phyloP scores from a whole-genome alignment of 2,329 filamentous ascomycete genomes.

The Scedosporium boydii region DNA sequence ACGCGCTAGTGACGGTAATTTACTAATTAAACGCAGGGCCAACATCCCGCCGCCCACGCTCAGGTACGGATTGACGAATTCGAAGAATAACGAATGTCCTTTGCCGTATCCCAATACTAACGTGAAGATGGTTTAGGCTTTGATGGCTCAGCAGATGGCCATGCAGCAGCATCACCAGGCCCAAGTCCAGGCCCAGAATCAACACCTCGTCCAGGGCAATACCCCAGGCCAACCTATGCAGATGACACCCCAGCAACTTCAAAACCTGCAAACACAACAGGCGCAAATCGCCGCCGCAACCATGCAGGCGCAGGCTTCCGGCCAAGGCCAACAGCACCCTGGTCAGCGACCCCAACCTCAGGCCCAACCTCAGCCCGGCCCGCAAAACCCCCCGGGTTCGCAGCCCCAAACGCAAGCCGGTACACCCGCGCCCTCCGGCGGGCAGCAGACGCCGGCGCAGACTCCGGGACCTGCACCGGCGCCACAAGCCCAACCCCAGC shows the following conservation, averaged over 20 bases:
- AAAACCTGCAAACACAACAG: conserved; percentile 7
- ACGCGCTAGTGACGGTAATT: not conserved
- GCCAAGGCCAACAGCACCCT: conserved; percentile 12
- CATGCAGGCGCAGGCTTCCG: conserved; percentile 14
- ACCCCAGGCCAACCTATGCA: conserved; percentile 37
- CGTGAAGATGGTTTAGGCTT: conserved; percentile 17
- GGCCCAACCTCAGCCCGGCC: conserved; percentile 23
- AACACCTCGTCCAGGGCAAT: conserved; percentile 29
- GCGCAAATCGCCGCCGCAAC: conserved; percentile 8
- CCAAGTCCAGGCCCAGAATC: conserved; percentile 18
- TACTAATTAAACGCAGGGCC: conserved; percentile 9
- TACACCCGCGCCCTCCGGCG: conserved; percentile 27
- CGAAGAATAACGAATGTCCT: too few relatives aligned
- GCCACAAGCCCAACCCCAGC: conserved; percentile 24
- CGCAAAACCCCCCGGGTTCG: conserved; percentile 33
- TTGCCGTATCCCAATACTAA: not conserved
- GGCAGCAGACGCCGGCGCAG: conserved; percentile 40
- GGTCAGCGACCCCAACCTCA: conserved; percentile 9
- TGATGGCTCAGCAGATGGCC: conserved; percentile 36
- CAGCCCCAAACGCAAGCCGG: conserved; percentile 35
- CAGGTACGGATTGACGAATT: conserved; percentile 5
- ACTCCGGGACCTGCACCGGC: conserved; percentile 28
- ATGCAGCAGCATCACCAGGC: conserved; percentile 31
- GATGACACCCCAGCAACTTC: conserved; percentile 32
- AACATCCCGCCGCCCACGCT: conserved; percentile 12